A percentile compares a stretch with the other conserved stretches of the same genome.
Evolutionary conservation across 805 yeast genomes (phyloP).

Genomic region (Metschnikowia peoriensis): DNA sequence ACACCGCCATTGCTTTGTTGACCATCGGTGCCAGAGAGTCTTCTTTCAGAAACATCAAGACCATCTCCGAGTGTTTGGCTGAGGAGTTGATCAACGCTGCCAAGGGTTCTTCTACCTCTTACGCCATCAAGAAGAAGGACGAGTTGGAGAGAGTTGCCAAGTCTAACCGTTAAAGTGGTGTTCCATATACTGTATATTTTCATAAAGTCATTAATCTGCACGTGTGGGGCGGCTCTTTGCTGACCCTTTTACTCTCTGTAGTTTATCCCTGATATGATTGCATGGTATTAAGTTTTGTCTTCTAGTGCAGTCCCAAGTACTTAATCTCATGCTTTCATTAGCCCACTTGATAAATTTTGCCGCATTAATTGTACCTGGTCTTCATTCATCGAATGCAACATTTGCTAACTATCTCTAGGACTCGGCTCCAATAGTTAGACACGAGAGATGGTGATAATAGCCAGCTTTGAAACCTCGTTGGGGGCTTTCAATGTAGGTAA

Average conservation of each 20-base stretch:
- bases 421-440: too few relatives aligned
- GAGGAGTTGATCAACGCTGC: slow-evolving; percentile 99
- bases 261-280: background rate
- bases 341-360: too few relatives aligned
- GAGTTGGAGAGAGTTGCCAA: slow-evolving; percentile 99
- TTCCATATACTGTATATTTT: slow-evolving; percentile 25
- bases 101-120: slow-evolving; percentile 99
- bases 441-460: too few relatives aligned
- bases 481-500: too few relatives aligned
- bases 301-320: too few relatives aligned
- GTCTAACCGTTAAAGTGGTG: slow-evolving; percentile 91
- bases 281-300: too few relatives aligned
- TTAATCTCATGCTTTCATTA: too few relatives aligned
- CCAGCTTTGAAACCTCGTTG: too few relatives aligned
- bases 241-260: background rate
- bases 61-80: slow-evolving; percentile 99
- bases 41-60: slow-evolving; percentile 99
- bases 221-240: background rate
- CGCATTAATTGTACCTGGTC: too few relatives aligned
- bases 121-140: slow-evolving; percentile 99
- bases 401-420: too few relatives aligned
- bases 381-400: too few relatives aligned
- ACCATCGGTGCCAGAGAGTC: slow-evolving; percentile 99
- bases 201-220: slow-evolving; percentile 19
- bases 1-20: slow-evolving; percentile 97